Conservation (phyloP, 2,329 filamentous ascomycete genomes). For the Sporothrix inflata region DNA sequence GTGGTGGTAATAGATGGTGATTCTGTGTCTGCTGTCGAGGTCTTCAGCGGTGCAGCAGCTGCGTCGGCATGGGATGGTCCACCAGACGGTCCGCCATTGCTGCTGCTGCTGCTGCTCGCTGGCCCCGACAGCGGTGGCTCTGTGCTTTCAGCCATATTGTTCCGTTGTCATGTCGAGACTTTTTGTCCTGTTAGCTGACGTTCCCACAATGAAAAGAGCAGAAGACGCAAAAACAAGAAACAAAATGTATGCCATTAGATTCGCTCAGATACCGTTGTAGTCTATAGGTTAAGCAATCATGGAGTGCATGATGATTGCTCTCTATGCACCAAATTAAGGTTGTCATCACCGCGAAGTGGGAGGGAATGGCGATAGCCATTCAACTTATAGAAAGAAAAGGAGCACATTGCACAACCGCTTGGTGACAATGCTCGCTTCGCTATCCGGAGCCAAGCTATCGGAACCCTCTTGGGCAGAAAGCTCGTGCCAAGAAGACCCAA, state of each 20-base stretch:
- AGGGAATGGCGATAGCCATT: too few species aligned
- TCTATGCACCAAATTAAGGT: constrained; percentile 59
- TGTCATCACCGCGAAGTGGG: constrained; percentile 64
- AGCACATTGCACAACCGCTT: not conserved
- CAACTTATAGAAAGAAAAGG: not conserved
- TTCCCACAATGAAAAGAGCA: not conserved
- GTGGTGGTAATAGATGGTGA: constrained; percentile 32
- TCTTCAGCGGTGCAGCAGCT: not conserved
- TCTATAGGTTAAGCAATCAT: constrained; percentile 72
- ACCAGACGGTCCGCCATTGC: constrained; percentile 29
- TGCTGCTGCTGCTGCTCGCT: constrained; percentile 28
- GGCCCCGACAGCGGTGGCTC: constrained; percentile 27
- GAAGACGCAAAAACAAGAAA: not conserved
- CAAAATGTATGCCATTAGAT: constrained; percentile 30
- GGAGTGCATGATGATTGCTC: constrained; percentile 62
- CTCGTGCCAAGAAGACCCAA: not conserved
- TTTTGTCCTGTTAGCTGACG: constrained; percentile 10
- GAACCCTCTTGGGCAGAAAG: not conserved
- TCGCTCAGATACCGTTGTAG: constrained; percentile 98
- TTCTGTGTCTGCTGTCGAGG: constrained; percentile 31
- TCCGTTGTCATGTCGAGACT: constrained; percentile 35
- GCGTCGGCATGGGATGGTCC: too few species aligned
- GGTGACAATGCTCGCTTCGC: too few species aligned
- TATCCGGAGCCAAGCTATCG: not conserved
- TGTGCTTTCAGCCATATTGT: constrained; percentile 41